These are phyloP conservation scores for Exsudoporus floridanus DNA, from an alignment of 1,284 basidiomycete genomes.

Conservation along the genomic window DNA sequence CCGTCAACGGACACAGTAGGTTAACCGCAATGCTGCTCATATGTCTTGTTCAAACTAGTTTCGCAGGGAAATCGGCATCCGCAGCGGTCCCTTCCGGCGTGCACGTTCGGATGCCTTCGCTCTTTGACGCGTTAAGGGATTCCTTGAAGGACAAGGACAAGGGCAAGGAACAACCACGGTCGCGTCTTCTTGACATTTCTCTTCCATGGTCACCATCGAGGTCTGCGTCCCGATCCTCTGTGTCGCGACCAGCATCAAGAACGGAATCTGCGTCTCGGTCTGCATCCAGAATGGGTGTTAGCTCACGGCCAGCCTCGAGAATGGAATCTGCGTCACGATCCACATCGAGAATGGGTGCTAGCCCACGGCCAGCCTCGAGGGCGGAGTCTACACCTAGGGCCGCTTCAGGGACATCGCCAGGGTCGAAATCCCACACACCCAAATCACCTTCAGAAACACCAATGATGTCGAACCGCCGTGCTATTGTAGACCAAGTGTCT, in stretches of 20 bases:
- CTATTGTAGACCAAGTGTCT: not conserved
- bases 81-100: slow-evolving; percentile 3
- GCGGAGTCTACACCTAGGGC: slow-evolving; percentile 2
- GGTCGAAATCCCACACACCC: slow-evolving; percentile 1
- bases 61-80: slow-evolving; percentile 29
- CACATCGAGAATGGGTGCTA: slow-evolving; percentile 19
- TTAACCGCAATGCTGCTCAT: not conserved
- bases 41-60: not conserved
- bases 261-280: slow-evolving; percentile 15
- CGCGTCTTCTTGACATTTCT: slow-evolving; percentile 31
- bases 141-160: slow-evolving; percentile 29
- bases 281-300: slow-evolving; percentile 17
- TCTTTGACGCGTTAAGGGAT: slow-evolving; percentile 24
- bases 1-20: slow-evolving; percentile 28
- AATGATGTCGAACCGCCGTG: not conserved
- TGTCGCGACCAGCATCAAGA: slow-evolving; percentile 19
- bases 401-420: not conserved
- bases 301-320: slow-evolving; percentile 21
- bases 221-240: slow-evolving; percentile 15
- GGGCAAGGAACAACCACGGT: slow-evolving; percentile 20
- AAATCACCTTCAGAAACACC: slow-evolving; percentile 2
- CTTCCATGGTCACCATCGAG: slow-evolving; percentile 32
- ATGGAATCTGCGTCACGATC: slow-evolving; percentile 14
- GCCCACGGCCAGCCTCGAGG: slow-evolving; percentile 22
- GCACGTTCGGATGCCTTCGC: slow-evolving; percentile 13